Base-by-base conservation (phyloP, 2,329 filamentous ascomycete species). In the Ploettnerulaceae sp. region DNA sequence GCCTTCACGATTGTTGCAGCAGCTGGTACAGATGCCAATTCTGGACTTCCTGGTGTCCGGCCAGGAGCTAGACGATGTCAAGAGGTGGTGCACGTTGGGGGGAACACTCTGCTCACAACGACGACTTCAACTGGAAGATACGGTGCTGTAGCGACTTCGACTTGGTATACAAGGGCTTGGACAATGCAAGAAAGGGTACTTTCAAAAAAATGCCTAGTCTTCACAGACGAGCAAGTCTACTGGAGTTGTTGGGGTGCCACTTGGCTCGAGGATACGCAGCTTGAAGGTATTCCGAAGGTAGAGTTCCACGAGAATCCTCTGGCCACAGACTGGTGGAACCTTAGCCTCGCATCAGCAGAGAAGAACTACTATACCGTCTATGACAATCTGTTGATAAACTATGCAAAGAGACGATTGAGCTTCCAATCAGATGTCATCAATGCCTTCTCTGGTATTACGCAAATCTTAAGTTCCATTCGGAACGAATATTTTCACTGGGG, bases 11-110 rank as follows among this genome's bases (percentile, higher is more conserved):
- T 54, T 31, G 48, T 56, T 11, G 57, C 53, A 7, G 50, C 51
- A 5, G 54, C 50, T 38, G 56, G 57, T 24, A 40, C 48, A 12
- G 51, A 60, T 52, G 31, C 54, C 48, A 25, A 55, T 54, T 33
- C 54, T 45, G 34, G 38, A 42, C 32, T 57, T 6, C 48, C 44
- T 14, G 48, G 48, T 14, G 26, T 48, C 6, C 7, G 18, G 7
- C 5, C 28, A 21, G 28, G 39, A 33, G n/a, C 7, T 12, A 7
- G 28, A 20, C 20, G 7, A 33, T 24, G 9, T n/a, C 28, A 31
- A 21, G 24, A 3, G 9, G n/a, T 42, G 5, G 7, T 42, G 8
- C 39, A 24, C 21, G 17, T 42, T 2, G 39, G 28, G 9, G 18
- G 22, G 7, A 42, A 33, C 6, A 22, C 18, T 18, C 33, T 42